phyloP scores from a whole-genome alignment of 371 early-diverging fungal genomes.

The Circinella minor region DNA sequence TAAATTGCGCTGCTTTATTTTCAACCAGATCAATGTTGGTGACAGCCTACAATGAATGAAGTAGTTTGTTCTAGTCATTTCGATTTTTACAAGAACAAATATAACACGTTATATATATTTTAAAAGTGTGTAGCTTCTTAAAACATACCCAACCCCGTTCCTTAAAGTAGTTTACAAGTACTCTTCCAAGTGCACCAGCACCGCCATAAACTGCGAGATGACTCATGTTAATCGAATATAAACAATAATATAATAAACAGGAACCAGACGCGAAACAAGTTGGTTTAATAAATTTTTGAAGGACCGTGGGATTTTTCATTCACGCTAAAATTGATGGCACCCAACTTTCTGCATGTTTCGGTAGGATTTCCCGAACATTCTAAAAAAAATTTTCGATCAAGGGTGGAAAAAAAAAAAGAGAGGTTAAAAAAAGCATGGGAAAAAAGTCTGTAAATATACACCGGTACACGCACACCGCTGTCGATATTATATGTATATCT shows the following conservation, averaged over 20 bases:
- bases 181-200: slow-evolving; percentile 88
- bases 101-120: too few species aligned
- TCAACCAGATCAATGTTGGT: slow-evolving; percentile 78
- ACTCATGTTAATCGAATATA: slow-evolving; percentile 38
- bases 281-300: background rate
- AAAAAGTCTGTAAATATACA: too few species aligned
- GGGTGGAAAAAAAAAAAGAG: too few species aligned
- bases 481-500: background rate
- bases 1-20: slow-evolving; percentile 77
- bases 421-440: too few species aligned
- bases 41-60: slow-evolving; percentile 63
- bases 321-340: background rate
- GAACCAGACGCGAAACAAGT: background rate
- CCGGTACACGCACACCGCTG: background rate
- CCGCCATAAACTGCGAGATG: slow-evolving; percentile 89
- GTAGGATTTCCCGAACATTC: too few species aligned
- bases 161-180: slow-evolving; percentile 74
- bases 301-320: slow-evolving; percentile 2
- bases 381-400: too few species aligned
- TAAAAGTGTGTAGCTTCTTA: background rate
- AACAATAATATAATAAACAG: background rate
- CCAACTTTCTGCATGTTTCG: background rate
- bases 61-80: background rate
- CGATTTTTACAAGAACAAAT: background rate
- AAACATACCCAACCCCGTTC: slow-evolving; percentile 71